These are phyloP conservation scores for Cercospora zeina DNA, from an alignment of 2,329 filamentous ascomycete genomes.

Conservation along the genomic window DNA sequence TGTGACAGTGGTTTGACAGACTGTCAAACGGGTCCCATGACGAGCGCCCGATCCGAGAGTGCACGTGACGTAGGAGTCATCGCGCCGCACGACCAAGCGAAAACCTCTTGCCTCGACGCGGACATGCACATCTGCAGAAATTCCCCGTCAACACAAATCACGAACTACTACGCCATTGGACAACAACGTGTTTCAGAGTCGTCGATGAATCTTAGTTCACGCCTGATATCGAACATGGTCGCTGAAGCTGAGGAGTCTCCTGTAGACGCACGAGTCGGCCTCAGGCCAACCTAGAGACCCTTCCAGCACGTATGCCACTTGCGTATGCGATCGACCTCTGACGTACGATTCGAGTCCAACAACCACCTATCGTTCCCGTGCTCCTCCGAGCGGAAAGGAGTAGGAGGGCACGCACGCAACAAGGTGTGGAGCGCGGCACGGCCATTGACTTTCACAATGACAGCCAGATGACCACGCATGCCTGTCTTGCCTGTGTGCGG, in stretches of 20 bases:
- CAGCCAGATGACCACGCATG: constrained; percentile 12
- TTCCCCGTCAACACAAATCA: neutral
- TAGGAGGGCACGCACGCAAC: constrained; percentile 7
- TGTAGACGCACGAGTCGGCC: constrained; percentile 23
- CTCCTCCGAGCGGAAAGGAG: constrained; percentile 8
- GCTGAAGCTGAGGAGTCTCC: neutral
- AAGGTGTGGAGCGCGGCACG: constrained; percentile 8
- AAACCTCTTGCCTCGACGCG: neutral
- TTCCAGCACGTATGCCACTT: constrained; percentile 19
- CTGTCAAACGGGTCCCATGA: too few relatives aligned
- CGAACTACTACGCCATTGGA: neutral
- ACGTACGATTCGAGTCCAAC: constrained; percentile 10
- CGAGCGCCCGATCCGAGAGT: neutral
- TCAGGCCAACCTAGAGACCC: constrained; percentile 38
- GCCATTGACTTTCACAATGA: constrained; percentile 20
- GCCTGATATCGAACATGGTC: neutral
- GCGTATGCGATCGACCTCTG: constrained; percentile 22
- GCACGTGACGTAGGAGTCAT: neutral
- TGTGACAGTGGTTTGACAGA: too few relatives aligned
- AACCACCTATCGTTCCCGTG: neutral
- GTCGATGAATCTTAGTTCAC: neutral
- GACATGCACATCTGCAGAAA: constrained; percentile 3
- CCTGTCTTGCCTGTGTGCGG: neutral
- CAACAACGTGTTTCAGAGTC: neutral
- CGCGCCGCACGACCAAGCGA: neutral